Evolutionary conservation across 352 stramenopile species (phyloP), one percentile per base, ranked within the genome.

Genomic region (Chrysophaeum taylorii): DNA sequence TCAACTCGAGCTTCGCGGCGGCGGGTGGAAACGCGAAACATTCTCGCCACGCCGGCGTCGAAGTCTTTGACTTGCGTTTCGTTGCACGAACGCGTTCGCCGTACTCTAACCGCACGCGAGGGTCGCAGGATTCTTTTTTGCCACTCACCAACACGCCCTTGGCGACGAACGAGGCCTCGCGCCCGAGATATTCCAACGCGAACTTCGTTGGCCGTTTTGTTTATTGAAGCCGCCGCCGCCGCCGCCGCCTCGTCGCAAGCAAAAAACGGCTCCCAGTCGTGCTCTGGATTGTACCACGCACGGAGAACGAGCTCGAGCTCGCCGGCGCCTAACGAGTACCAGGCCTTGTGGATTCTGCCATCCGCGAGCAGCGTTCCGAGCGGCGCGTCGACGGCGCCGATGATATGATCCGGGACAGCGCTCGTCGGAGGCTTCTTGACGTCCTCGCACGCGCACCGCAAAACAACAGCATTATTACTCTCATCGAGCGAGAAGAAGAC

Each of bases 331-430:
- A 66, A 36, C 5, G 14, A 15, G 57, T 66, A 66, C 57, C 57
- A 66, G 18, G 25, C 7, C 31, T 27, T 66, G 33, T 2, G 2
- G 35, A 66, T 36, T 36, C 12, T 25, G 16, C 45, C 33, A 23
- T 27, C 33, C 14, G 31, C 14, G 12, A 66, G 57, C 2, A 45
- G 33, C 5, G 57, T n/a, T n/a, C n/a, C 31, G 2, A 66, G 35
- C 1, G 31, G 12, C 5, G 45, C 57, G 2, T 43, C 7, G 14
- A 66, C 2, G 7, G 4, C 35, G 2, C 57, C 57, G 33, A 66
- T 48, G 57, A 66, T 45, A 23, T 66, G n/a, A n/a, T n/a, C n/a
- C n/a, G n/a, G n/a, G n/a, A n/a, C 57, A 2, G 57, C 57, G 15
- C 12, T 16, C 14, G 33, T 33, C 12, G n/a, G n/a, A n/a, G 45